Percentiles rank a stretch among this genome's conserved stretches.
These are phyloP conservation scores for Colletotrichum siamense DNA, from an alignment of 2,329 filamentous ascomycete species.

Conservation along the genomic window DNA sequence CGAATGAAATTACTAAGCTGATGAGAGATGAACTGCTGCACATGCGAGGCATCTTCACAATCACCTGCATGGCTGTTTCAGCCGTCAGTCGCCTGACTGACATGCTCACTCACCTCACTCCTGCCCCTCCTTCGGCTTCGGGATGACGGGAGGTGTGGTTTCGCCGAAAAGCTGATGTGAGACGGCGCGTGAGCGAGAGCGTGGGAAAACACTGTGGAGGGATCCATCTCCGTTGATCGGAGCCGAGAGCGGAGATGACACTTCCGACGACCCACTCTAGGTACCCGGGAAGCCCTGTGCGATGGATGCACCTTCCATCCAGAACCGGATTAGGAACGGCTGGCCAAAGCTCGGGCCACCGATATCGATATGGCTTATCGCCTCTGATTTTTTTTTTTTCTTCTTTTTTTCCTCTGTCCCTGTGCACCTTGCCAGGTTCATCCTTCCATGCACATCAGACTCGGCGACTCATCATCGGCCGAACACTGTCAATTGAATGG, in stretches of 20 bases:
- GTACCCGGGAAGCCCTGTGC: background rate
- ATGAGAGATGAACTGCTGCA: background rate
- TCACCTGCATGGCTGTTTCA: background rate
- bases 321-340: background rate
- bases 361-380: constrained; percentile 2
- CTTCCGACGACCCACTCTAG: background rate
- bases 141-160: background rate
- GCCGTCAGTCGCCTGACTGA: background rate
- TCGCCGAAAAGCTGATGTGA: background rate
- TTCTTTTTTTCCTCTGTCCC: background rate
- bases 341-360: background rate
- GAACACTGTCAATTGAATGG: background rate
- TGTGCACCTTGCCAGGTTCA: background rate
- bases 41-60: background rate
- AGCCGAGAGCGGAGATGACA: constrained; percentile 9
- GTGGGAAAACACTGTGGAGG: background rate
- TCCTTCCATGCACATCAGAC: background rate
- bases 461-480: background rate
- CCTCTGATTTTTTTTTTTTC: background rate
- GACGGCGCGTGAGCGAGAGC: background rate
- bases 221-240: background rate
- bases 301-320: background rate
- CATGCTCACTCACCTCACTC: background rate
- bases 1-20: background rate
- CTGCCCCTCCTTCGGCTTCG: background rate